phyloP scores from a whole-genome alignment of 2,329 filamentous ascomycete genomes.

The Fusarium sp. region DNA sequence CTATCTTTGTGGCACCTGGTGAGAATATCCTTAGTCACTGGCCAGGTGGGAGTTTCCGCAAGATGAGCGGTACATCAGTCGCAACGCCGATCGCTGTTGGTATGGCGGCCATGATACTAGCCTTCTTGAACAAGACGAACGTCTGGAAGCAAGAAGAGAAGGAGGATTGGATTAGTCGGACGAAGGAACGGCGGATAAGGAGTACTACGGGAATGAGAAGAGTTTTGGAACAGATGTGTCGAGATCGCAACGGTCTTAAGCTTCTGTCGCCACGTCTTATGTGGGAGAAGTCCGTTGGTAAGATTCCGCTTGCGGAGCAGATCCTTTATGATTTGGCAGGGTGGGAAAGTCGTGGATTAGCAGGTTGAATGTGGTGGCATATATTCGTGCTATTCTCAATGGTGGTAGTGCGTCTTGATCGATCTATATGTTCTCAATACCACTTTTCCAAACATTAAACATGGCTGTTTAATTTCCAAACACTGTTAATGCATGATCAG shows the following conservation, averaged over 20 bases:
- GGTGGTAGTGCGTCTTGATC: not conserved
- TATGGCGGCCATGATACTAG: too few relatives aligned
- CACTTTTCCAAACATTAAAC: not conserved
- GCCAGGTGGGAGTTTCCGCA: too few relatives aligned
- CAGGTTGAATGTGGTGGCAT: not conserved
- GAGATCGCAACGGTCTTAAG: conserved; percentile 24
- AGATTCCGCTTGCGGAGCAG: too few relatives aligned
- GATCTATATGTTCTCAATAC: not conserved
- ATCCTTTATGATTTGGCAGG: too few relatives aligned
- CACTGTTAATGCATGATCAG: conserved; percentile 46
- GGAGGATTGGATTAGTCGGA: not conserved
- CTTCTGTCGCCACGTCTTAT: conserved; percentile 27
- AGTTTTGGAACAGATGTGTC: conserved; percentile 28
- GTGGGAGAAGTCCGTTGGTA: conserved; percentile 14
- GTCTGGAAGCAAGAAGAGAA: conserved; percentile 8
- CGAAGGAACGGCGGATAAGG: conserved; percentile 29
- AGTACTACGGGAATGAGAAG: conserved; percentile 27
- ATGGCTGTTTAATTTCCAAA: conserved; percentile 43
- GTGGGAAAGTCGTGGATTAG: too few relatives aligned
- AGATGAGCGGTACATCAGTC: too few relatives aligned
- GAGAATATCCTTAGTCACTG: conserved; percentile 10
- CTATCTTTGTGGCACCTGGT: conserved; percentile 24
- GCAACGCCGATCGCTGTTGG: too few relatives aligned
- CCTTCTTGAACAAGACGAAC: not conserved
- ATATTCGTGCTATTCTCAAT: not conserved